phyloP scores from a whole-genome alignment of 176 grass and related monocot genomes.

The Zea luxurians region DNA sequence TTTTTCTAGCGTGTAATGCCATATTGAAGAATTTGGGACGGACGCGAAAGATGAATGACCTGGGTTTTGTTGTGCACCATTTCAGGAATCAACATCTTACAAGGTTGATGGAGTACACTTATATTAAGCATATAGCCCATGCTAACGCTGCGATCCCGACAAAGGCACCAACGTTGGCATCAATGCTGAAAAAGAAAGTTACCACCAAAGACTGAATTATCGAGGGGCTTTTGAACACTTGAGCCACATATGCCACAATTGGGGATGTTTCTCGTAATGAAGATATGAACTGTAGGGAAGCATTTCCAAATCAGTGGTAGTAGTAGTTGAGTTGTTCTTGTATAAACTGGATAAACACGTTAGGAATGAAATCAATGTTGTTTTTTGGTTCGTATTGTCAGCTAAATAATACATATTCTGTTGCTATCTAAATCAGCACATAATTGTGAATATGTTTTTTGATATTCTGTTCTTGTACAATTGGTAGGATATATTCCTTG shows the following conservation, averaged over 20 bases:
- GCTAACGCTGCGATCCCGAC: too few species aligned
- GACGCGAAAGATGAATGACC: neutral
- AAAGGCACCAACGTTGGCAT: too few species aligned
- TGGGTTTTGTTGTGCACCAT: neutral
- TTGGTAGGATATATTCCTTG: constrained; percentile 8
- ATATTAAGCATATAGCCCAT: neutral
- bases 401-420: neutral
- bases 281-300: constrained; percentile 72
- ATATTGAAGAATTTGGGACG: constrained; percentile 4
- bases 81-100: too few species aligned
- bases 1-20: neutral
- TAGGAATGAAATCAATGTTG: neutral
- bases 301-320: constrained; percentile 86
- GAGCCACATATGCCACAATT: constrained; percentile 48
- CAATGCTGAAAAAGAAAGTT: neutral
- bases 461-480: constrained; percentile 14
- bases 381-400: neutral
- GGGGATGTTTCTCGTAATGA: constrained; percentile 50
- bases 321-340: constrained; percentile 1
- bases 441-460: neutral
- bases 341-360: neutral
- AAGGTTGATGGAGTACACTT: too few species aligned
- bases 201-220: constrained; percentile 79
- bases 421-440: too few species aligned
- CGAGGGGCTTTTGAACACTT: constrained; percentile 59